Percentiles rank a stretch among this genome's conserved stretches.
phyloP scores from a whole-genome alignment of 1,284 basidiomycete genomes.

The Tilletia setariae region DNA sequence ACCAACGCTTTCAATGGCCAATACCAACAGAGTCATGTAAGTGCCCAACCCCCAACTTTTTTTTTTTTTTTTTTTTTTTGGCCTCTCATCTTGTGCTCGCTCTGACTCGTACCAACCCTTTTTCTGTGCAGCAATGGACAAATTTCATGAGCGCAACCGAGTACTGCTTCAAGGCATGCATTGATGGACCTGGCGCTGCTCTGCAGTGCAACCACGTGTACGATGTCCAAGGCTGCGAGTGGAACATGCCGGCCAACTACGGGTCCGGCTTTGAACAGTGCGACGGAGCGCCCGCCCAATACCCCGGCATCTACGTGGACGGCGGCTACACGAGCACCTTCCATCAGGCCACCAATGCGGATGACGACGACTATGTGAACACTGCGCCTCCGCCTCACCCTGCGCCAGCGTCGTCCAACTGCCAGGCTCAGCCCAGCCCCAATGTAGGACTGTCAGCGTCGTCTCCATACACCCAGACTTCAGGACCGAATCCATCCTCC shows the following conservation, averaged over 20 bases:
- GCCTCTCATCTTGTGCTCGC: no score
- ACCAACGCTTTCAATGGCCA: conserved; percentile 61
- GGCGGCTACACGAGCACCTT: conserved; percentile 21
- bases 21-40: conserved; percentile 29
- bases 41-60: neutral
- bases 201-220: conserved; percentile 48
- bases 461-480: no score
- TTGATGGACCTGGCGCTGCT: conserved; percentile 30
- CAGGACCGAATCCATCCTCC: no score
- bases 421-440: conserved; percentile 2
- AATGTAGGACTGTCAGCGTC: no score
- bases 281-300: conserved; percentile 40
- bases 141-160: conserved; percentile 18
- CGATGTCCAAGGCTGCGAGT: conserved; percentile 47
- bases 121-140: no score
- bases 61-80: neutral
- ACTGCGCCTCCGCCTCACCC: neutral
- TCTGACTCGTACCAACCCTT: no score
- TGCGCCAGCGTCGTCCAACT: conserved; percentile 13
- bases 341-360: conserved; percentile 46
- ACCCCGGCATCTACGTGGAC: conserved; percentile 42
- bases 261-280: conserved; percentile 42
- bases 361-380: conserved; percentile 23
- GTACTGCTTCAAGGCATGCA: conserved; percentile 25
- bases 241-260: conserved; percentile 46